Percentiles rank a stretch among this genome's conserved stretches.
phyloP scores from a whole-genome alignment of 345 rosid genomes.

The Dipteronia dyeriana region DNA sequence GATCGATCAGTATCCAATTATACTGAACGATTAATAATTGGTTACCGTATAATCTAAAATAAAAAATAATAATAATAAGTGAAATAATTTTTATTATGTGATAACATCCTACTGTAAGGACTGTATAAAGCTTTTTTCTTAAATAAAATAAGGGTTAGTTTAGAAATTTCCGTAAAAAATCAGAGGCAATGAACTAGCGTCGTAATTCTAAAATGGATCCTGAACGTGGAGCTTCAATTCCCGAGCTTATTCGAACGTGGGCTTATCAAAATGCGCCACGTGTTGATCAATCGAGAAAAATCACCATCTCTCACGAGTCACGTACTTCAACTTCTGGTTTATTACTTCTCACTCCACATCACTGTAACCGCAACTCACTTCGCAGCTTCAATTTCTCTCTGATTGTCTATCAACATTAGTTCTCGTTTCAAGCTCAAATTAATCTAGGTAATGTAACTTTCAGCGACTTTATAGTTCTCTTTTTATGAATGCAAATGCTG shows the following conservation, averaged over 20 bases:
- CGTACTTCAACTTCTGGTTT: slow-evolving; percentile 10
- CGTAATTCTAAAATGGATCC: slow-evolving; percentile 13
- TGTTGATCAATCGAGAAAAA: slow-evolving; percentile 28
- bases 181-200: slow-evolving; percentile 2
- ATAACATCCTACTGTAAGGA: no score
- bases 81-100: no score
- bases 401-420: background rate
- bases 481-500: background rate
- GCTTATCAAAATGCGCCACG: slow-evolving; percentile 33
- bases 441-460: background rate
- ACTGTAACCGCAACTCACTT: background rate
- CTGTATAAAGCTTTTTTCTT: no score
- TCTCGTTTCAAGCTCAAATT: background rate
- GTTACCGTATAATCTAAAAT: no score
- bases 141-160: background rate
- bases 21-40: no score
- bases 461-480: background rate
- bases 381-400: background rate
- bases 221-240: background rate
- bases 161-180: background rate
- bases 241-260: slow-evolving; percentile 36
- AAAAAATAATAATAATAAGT: no score
- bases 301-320: slow-evolving; percentile 18
- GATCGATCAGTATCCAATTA: no score
- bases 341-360: background rate